Conservation (phyloP, 2,329 filamentous ascomycete genomes). For the Beauveria varroae region DNA sequence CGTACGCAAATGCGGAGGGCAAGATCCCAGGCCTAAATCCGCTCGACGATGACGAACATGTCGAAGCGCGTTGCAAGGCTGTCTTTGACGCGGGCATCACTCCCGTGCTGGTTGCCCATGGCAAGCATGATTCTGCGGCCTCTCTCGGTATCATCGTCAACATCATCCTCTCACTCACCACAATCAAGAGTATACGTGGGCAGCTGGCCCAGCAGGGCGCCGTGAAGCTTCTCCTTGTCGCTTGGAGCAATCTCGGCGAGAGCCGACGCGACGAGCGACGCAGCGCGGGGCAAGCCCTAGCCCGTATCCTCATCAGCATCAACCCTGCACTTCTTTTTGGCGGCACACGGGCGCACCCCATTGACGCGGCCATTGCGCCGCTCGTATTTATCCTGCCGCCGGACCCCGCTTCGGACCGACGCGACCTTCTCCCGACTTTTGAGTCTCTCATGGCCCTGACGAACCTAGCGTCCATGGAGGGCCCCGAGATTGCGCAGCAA, state of each 20-base stretch:
- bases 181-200: slow-evolving; percentile 65
- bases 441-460: slow-evolving; percentile 88
- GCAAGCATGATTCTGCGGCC: slow-evolving; percentile 62
- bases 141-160: slow-evolving; percentile 66
- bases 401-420: slow-evolving; percentile 53
- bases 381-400: slow-evolving; percentile 66
- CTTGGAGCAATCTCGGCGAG: slow-evolving; percentile 55
- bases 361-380: slow-evolving; percentile 74
- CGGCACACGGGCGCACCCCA: slow-evolving; percentile 63
- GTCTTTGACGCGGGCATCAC: slow-evolving; percentile 74
- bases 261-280: slow-evolving; percentile 38
- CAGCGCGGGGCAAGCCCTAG: slow-evolving; percentile 70
- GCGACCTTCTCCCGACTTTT: slow-evolving; percentile 81
- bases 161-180: slow-evolving; percentile 71
- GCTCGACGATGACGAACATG: slow-evolving; percentile 68
- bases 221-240: slow-evolving; percentile 71
- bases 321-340: slow-evolving; percentile 81
- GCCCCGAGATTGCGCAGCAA: slow-evolving; percentile 53
- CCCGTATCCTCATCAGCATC: slow-evolving; percentile 78
- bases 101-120: slow-evolving; percentile 67
- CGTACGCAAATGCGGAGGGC: slow-evolving; percentile 82
- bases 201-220: slow-evolving; percentile 89
- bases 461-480: slow-evolving; percentile 78
- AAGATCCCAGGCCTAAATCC: slow-evolving; percentile 53
- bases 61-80: slow-evolving; percentile 65